Evolutionary conservation across 495 filamentous ascomycete genomes (phyloP), one percentile per base, ranked within the genome.

Genomic region (Neurospora sp.): DNA sequence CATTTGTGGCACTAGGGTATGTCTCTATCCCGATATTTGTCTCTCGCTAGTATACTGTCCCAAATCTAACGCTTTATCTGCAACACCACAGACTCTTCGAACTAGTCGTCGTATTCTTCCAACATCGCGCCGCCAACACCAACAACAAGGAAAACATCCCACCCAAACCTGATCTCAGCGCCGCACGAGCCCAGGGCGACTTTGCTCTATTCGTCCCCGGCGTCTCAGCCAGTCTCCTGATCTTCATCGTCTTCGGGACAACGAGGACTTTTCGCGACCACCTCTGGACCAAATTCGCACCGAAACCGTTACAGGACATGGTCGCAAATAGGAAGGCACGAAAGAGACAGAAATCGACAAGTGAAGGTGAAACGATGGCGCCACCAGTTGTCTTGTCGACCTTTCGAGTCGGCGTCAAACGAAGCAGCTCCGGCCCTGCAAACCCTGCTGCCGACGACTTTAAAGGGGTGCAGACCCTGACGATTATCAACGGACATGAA

Each of bases 131-230:
- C 69, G 70, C 79, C 3, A 73, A 73, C 4, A 80, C 76, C 70
- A 83, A 84, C 74, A 78, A 72, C 2, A 70, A 59, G 1, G 79
- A 79, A 35, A 78, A 79, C 45, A 71, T 83, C 22, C 78, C 79
- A 0, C 76, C 76, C 2, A 31, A 77, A 2, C 80, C 84, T 0
- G 75, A 86, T 47, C 73, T 83, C 8, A 81, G 77, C 14, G 73
- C 78, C 0, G 70, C n/a, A 39, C 80, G 74, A 10, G 82, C 84
- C 7, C 78, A 71, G 8, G 70, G 71, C 37, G 85, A 86, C 71
- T 82, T 86, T 59, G 41, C 81, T 4, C 78, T 82, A 2, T 86
- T 85, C 69, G 74, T 82, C 27, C 83, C 85, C 1, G 85, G 82
- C 8, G 81, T 83, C 1, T 80, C 81, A 0, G 81, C 82, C 1